Conservation (phyloP, 306 rosid genomes). For the Casuarina glauca region DNA sequence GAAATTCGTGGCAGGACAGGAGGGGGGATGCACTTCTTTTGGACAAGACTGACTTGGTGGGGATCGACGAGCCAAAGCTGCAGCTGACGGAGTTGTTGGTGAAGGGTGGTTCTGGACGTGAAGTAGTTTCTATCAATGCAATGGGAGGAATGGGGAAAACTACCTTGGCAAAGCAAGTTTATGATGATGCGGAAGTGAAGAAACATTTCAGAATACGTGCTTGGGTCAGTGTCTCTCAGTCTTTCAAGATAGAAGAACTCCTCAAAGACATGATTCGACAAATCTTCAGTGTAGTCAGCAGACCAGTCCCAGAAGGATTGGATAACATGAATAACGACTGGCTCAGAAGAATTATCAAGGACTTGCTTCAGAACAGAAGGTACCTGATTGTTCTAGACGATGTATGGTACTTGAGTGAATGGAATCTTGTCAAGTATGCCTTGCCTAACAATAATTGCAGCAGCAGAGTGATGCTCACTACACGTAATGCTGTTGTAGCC, state of each 20-base stretch:
- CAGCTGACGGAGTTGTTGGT: not conserved
- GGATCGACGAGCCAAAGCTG: conserved; percentile 1
- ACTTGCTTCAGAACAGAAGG: conserved; percentile 10
- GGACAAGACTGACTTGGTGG: conserved; percentile 2
- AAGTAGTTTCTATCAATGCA: conserved; percentile 10
- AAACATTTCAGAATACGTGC: not conserved
- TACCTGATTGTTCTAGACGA: conserved; percentile 29
- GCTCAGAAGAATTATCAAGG: not conserved
- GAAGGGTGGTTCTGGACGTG: not conserved
- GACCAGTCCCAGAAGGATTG: conserved; percentile 5
- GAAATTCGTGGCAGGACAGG: not conserved
- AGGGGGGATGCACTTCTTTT: conserved; percentile 7
- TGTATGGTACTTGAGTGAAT: conserved; percentile 24
- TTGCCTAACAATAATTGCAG: conserved; percentile 15
- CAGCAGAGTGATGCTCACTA: conserved; percentile 29
- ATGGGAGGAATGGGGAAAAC: conserved; percentile 26
- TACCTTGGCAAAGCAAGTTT: conserved; percentile 1
- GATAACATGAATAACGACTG: conserved; percentile 13
- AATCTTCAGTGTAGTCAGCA: not conserved
- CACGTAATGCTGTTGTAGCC: conserved; percentile 20
- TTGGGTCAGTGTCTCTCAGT: conserved; percentile 28
- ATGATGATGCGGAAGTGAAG: conserved; percentile 2
- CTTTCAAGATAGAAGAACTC: conserved; percentile 23
- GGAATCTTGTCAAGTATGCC: conserved; percentile 8
- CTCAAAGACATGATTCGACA: conserved; percentile 24